These are phyloP conservation scores for Brassica rapa DNA, from an alignment of 345 rosid genomes.

Conservation along the genomic window DNA sequence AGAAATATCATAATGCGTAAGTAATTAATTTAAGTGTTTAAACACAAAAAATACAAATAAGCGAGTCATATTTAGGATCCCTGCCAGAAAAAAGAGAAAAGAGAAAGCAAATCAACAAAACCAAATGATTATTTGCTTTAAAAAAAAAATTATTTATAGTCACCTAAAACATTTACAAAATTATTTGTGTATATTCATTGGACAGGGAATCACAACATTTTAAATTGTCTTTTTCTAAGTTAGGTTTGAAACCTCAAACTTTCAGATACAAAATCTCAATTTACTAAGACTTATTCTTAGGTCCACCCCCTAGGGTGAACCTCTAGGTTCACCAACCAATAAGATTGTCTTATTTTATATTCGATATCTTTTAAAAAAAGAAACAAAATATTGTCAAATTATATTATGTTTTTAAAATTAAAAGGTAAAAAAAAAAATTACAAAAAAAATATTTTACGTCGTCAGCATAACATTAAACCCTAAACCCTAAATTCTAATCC, in stretches of 20 bases:
- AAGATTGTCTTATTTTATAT: too few relatives aligned
- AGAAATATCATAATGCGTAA: background rate
- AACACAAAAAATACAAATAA: background rate
- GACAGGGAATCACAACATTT: background rate
- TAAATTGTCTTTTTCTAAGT: background rate
- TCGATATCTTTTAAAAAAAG: too few relatives aligned
- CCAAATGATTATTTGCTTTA: slow-evolving; percentile 4
- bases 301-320: too few relatives aligned
- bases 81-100: background rate
- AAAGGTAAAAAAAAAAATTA: too few relatives aligned
- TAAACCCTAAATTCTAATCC: too few relatives aligned
- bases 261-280: background rate
- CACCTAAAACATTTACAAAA: background rate
- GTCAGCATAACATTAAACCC: too few relatives aligned
- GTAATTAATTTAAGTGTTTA: background rate
- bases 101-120: background rate
- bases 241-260: background rate
- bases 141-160: background rate
- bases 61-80: background rate
- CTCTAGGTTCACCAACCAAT: too few relatives aligned
- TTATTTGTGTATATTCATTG: background rate
- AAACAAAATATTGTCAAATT: too few relatives aligned
- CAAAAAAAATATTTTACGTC: too few relatives aligned
- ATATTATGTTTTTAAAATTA: too few relatives aligned
- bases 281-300: too few relatives aligned